Conservation (phyloP, 352 stramenopile species). For the Blastocystis sp. region DNA sequence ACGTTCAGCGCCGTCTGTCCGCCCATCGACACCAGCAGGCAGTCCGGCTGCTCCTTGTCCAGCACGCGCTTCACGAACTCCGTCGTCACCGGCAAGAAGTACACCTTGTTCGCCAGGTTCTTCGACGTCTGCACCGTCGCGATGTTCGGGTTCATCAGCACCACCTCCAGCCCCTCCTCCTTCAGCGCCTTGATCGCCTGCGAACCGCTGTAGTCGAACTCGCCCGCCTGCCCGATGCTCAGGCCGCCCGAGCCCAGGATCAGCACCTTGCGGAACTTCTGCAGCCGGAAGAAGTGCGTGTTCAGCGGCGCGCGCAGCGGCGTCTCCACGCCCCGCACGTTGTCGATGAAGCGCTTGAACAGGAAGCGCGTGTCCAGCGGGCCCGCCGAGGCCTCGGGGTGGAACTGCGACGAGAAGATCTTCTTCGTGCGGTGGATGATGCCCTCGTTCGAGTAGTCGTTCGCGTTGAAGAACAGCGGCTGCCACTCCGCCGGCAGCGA, state of each 20-base stretch:
- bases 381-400: slow-evolving; percentile 91
- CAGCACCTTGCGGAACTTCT: slow-evolving; percentile 87
- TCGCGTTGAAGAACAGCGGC: slow-evolving; percentile 95
- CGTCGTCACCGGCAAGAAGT: slow-evolving; percentile 92
- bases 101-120: slow-evolving; percentile 89
- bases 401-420: slow-evolving; percentile 97
- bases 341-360: slow-evolving; percentile 93
- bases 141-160: slow-evolving; percentile 99
- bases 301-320: slow-evolving; percentile 45
- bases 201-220: slow-evolving; percentile 97
- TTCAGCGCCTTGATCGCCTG: slow-evolving; percentile 97
- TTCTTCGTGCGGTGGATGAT: slow-evolving; percentile 93
- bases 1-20: slow-evolving; percentile 95
- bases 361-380: slow-evolving; percentile 93
- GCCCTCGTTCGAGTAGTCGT: slow-evolving; percentile 96
- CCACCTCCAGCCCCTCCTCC: slow-evolving; percentile 93
- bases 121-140: slow-evolving; percentile 95
- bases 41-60: slow-evolving; percentile 93
- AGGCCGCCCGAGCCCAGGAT: slow-evolving; percentile 92
- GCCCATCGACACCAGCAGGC: slow-evolving; percentile 95
- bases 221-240: slow-evolving; percentile 94
- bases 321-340: slow-evolving; percentile 73
- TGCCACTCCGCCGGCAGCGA: slow-evolving; percentile 88
- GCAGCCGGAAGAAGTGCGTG: slow-evolving; percentile 64
- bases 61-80: slow-evolving; percentile 89